Conservation (phyloP, 1,139 yeast species). For the Candida anutae region DNA sequence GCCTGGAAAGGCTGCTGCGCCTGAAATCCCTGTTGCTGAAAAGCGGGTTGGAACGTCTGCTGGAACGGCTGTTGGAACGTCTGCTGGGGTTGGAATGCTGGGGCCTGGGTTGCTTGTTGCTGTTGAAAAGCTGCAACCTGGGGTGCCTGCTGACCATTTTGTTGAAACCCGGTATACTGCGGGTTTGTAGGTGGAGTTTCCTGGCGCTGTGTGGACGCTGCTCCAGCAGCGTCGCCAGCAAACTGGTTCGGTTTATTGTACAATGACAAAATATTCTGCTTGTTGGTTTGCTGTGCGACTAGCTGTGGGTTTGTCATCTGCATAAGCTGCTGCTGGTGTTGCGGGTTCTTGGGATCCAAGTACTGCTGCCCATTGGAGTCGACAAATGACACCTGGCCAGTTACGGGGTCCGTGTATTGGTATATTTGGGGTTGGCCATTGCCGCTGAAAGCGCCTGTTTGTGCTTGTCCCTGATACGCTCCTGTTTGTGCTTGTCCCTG, state of each 20-base stretch:
- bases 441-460: background rate
- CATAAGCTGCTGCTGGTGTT: constrained; percentile 42
- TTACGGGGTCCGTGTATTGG: constrained; percentile 56
- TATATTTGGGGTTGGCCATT: constrained; percentile 34
- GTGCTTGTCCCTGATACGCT: constrained; percentile 4
- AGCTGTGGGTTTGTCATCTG: constrained; percentile 39
- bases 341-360: constrained; percentile 46
- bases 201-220: constrained; percentile 12
- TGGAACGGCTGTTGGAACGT: constrained; percentile 3
- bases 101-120: constrained; percentile 1
- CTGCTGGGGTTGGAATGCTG: constrained; percentile 4
- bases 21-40: constrained; percentile 4
- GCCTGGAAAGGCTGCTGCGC: constrained; percentile 5
- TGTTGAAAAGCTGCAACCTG: constrained; percentile 8
- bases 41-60: too few species aligned
- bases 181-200: constrained; percentile 12
- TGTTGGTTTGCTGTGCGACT: constrained; percentile 36
- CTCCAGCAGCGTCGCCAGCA: constrained; percentile 15
- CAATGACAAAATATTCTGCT: constrained; percentile 34
- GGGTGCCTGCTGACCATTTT: constrained; percentile 8
- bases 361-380: constrained; percentile 56
- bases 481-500: constrained; percentile 7
- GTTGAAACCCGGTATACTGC: constrained; percentile 2
- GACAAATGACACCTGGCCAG: constrained; percentile 52
- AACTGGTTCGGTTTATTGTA: constrained; percentile 29